A percentile compares a stretch with the other conserved stretches of the same genome.
Evolutionary conservation across 202 grass and related monocot genomes (phyloP).

Genomic region (Schoenoplectus tabernaemontani): DNA sequence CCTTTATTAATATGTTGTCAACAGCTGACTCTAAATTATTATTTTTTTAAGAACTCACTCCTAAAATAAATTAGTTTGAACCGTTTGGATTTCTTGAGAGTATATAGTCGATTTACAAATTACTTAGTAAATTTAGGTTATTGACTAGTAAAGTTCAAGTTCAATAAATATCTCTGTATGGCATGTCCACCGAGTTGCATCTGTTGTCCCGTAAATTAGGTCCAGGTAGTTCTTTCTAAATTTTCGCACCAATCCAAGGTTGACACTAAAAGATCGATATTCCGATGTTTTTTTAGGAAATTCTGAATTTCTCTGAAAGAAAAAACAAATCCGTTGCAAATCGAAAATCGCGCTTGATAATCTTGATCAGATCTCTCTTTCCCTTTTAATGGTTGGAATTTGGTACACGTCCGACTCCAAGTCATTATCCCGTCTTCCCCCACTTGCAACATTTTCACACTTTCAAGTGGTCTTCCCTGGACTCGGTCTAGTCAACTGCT

Average conservation of each 20-base stretch:
- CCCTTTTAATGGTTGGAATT: neutral
- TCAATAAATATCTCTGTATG: neutral
- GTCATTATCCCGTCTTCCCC: neutral
- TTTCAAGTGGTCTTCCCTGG: neutral
- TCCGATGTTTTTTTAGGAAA: neutral
- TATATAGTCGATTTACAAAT: neutral
- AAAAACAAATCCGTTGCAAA: neutral
- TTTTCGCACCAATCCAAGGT: neutral
- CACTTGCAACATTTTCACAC: constrained; percentile 1
- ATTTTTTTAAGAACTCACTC: too few species aligned
- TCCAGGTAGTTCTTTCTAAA: neutral
- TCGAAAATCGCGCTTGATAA: neutral
- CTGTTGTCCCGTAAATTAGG: neutral
- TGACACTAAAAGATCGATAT: neutral
- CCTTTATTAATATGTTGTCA: too few species aligned
- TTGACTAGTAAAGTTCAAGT: neutral
- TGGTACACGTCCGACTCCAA: neutral
- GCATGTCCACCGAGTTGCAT: neutral
- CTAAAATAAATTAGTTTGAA: neutral
- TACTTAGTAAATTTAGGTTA: neutral
- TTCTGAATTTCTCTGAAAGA: neutral
- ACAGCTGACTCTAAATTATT: too few species aligned
- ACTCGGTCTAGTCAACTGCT: neutral
- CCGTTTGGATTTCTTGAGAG: neutral
- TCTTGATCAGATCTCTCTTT: constrained; percentile 9